phyloP scores from a whole-genome alignment of 164 flowering plant genomes.

The Taxillus chinensis region DNA sequence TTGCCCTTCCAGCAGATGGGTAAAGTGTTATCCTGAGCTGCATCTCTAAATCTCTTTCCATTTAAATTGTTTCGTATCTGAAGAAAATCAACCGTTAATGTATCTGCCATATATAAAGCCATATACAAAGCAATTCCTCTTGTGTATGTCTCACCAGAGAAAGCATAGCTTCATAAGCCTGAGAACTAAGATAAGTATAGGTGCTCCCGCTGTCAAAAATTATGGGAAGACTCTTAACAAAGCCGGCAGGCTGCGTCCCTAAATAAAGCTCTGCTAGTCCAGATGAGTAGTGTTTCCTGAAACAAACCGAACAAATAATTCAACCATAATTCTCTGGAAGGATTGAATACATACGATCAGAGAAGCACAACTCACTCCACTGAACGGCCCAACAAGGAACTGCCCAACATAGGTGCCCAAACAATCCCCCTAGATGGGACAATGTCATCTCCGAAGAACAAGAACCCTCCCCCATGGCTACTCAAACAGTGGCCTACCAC shows the following conservation, averaged over 20 bases:
- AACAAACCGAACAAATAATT: not conserved
- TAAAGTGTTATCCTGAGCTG: conserved; percentile 44
- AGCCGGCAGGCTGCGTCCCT: conserved; percentile 26
- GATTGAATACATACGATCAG: not conserved
- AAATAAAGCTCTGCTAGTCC: conserved; percentile 46
- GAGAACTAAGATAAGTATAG: conserved; percentile 41
- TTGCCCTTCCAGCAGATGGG: conserved; percentile 86
- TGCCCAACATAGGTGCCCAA: conserved; percentile 35
- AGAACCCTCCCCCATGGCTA: conserved; percentile 45
- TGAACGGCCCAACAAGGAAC: conserved; percentile 10
- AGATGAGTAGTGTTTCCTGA: conserved; percentile 36
- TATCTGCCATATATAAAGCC: not conserved
- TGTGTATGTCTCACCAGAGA: conserved; percentile 27
- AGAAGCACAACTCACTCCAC: conserved; percentile 18
- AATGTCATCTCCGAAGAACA: conserved; percentile 48
- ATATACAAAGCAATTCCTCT: not conserved
- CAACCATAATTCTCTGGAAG: not conserved
- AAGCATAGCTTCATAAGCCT: conserved; percentile 29
- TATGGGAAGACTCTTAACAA: conserved; percentile 25
- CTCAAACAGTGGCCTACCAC: conserved; percentile 57
- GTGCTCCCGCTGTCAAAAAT: conserved; percentile 71
- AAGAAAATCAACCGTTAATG: conserved; percentile 1
- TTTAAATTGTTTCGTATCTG: conserved; percentile 49
- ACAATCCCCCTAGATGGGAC: conserved; percentile 32
- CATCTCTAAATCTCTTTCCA: conserved; percentile 42